phyloP scores from a whole-genome alignment of 345 rosid genomes.

The Acer yangbiense region DNA sequence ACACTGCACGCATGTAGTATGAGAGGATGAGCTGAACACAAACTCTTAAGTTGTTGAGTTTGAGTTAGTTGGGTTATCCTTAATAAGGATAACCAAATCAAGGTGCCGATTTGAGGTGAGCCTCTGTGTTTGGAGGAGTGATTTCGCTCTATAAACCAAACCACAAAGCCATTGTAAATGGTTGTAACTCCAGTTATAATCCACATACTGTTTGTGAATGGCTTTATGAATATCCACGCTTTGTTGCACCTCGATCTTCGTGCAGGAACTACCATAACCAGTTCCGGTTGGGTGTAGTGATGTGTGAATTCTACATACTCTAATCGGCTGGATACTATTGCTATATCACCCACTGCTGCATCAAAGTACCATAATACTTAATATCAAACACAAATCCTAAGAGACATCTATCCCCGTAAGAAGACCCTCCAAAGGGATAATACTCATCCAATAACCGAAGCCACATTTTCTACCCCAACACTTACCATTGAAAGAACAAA shows the following conservation, averaged over 20 bases:
- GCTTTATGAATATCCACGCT: conserved; percentile 28
- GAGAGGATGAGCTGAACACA: too few relatives aligned
- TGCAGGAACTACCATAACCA: conserved; percentile 23
- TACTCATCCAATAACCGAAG: too few relatives aligned
- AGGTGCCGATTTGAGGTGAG: conserved; percentile 17
- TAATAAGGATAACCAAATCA: conserved; percentile 27
- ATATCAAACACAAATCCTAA: too few relatives aligned
- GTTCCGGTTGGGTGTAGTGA: conserved; percentile 27
- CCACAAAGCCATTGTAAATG: conserved; percentile 31
- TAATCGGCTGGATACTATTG: conserved; percentile 13
- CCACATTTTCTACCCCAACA: too few relatives aligned
- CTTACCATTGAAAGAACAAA: too few relatives aligned
- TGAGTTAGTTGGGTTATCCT: too few relatives aligned
- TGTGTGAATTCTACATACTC: conserved; percentile 29
- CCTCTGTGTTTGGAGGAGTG: conserved; percentile 19
- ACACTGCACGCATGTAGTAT: too few relatives aligned
- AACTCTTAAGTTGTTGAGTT: too few relatives aligned
- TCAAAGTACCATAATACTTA: conserved; percentile 2
- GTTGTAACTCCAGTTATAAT: conserved; percentile 12
- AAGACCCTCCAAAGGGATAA: too few relatives aligned
- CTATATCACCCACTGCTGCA: conserved; percentile 18
- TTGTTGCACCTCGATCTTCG: background rate
- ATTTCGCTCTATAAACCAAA: conserved; percentile 28
- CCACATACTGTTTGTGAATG: conserved; percentile 31
- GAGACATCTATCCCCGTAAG: background rate